Base-by-base conservation (phyloP, 768 basidiomycete genomes). In the Dentipellis sp. region DNA sequence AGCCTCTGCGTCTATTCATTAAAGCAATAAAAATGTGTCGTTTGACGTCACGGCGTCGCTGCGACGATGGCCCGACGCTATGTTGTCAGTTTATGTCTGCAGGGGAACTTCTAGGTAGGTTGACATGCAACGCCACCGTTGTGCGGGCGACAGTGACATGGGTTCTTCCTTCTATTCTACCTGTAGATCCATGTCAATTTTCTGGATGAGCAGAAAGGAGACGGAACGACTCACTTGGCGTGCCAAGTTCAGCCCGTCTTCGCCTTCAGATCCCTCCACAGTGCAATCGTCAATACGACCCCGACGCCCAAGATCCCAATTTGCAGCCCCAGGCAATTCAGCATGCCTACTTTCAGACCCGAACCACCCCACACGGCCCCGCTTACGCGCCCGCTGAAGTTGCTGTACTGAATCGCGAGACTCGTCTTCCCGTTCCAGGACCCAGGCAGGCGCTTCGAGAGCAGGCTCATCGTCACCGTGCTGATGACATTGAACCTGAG, bases 401-500 rank as follows among this genome's bases (percentile, higher is more conserved):
- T 87, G 67, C 82, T 82, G 60, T 83, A 87, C 64, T 86, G 85
- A 45, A 88, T 82, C 7, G 71, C 75, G 66, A 84, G 67, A 76
- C 74, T 79, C n/a, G 74, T 74, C 29, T 74, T 71, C 21, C 74
- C 72, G 63, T 84, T 86, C 81, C 81, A 86, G 55, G 69, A 67
- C 4, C 74, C 72, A 1, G 86, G 84, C 36, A 87, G 73, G 65
- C 84, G 84, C 67, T 88, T 88, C 59, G 81, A 82, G 23, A 88
- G 68, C 55, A 85, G 65, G 56, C 81, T 82, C 58, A 86, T 70
- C 35, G 86, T 86, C 55, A 82, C 80, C 2, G 83, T 86, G 60
- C 78, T 83, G n/a, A 82, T 78, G 12, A 87, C 70, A 66, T 87
- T 86, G 73, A 87, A 88, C 1, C 86, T 85, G 6, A 86, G 73